Base-by-base conservation (phyloP, 2,329 filamentous ascomycete species). In the Apiospora aurea region DNA sequence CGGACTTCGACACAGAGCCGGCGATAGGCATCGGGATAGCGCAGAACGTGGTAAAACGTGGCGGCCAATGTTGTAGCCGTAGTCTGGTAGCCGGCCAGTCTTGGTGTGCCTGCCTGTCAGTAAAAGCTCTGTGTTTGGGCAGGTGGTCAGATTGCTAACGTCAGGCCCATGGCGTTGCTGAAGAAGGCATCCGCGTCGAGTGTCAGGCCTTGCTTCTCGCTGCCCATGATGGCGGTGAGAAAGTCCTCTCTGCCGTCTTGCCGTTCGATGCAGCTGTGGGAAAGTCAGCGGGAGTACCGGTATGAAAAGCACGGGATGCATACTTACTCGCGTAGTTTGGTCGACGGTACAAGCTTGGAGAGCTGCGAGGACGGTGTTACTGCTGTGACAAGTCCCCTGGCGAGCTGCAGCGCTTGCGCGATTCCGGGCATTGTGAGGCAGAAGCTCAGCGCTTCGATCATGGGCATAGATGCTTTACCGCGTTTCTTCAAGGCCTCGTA, bases 221-320 rank as follows among this genome's bases (percentile, higher is more conserved):
- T 26, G 51, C 51, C 51, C 51, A 61, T 61, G 29, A 61, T 61
- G 11, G 51, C 29, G 11, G 51, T 61, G 51, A 61, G 51, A 11
- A 61, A 61, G 51, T 61, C 51, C n/a, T 61, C 51, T 61, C 51
- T 24, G 51, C 24, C 51, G 18, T 61, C 51, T 61, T 61, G 51
- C n/a, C 51, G n/a, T 13, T 61, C 51, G 21, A 61, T 11, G 18
- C 51, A 61, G n/a, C 51, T 61, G 13, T 61, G 51, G 51, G 16
- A 21, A 21, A 1, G 44, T 26, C 5, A 61, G 51, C 29, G 1
- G 26, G n/a, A 34, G 16, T 18, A 5, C n/a, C 2, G 14, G 7
- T 18, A 13, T 61, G 11, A 16, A 10, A 61, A 26, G 3, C 51
- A 26, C 13, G n/a, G 8, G n/a, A 26, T 18, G 7, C 1, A 5